A percentile compares a stretch with the other conserved stretches of the same genome.
Evolutionary conservation across 2,329 filamentous ascomycete genomes (phyloP).

Genomic region (Sclerotinia trifoliorum): DNA sequence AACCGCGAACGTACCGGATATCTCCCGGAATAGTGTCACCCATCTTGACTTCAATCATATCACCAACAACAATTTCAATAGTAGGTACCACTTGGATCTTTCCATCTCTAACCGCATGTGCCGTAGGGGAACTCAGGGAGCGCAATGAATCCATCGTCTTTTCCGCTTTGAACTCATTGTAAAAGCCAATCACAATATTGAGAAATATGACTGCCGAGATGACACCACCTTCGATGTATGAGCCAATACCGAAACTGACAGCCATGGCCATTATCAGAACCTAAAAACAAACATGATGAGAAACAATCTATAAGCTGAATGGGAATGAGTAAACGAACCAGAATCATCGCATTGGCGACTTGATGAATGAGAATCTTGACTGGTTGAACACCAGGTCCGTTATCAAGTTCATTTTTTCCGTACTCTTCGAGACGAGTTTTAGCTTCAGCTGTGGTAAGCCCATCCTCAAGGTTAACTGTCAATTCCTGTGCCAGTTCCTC

Average conservation of each 20-base stretch:
- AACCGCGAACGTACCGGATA: conserved; percentile 35
- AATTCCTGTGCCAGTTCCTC: conserved; percentile 55
- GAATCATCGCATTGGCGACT: conserved; percentile 67
- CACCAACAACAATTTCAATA: conserved; percentile 54
- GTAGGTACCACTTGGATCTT: conserved; percentile 52
- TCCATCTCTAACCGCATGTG: conserved; percentile 51
- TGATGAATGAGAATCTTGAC: conserved; percentile 64
- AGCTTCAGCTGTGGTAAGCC: conserved; percentile 55
- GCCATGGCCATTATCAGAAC: conserved; percentile 57
- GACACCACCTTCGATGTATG: conserved; percentile 61
- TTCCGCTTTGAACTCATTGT: conserved; percentile 53
- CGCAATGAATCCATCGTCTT: conserved; percentile 54
- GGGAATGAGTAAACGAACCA: conserved; percentile 44
- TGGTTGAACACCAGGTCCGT: conserved; percentile 57
- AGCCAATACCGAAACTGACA: conserved; percentile 56
- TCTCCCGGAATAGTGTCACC: conserved; percentile 47
- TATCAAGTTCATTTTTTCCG: conserved; percentile 63
- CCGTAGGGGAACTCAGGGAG: conserved; percentile 51
- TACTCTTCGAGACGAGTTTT: conserved; percentile 53
- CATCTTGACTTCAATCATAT: conserved; percentile 55
- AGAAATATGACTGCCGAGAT: conserved; percentile 56
- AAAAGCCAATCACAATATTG: conserved; percentile 58
- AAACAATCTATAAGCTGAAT: conserved; percentile 16
- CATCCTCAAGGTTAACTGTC: conserved; percentile 54
- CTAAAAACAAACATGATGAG: conserved; percentile 40